phyloP scores from a whole-genome alignment of 352 stramenopile genomes.

The Globisporangium paroecandrum region DNA sequence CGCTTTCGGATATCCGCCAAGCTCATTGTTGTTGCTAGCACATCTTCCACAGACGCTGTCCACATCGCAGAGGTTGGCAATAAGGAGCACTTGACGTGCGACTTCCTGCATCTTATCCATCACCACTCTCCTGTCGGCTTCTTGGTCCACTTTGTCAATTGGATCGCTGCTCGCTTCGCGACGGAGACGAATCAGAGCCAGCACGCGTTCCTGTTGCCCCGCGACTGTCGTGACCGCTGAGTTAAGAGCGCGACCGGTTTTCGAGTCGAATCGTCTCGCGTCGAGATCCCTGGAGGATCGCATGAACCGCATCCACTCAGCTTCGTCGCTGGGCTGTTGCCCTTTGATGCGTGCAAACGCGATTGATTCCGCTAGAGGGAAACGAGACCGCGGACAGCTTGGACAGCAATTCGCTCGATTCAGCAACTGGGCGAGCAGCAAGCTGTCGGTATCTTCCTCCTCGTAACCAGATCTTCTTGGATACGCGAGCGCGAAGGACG shows the following conservation, averaged over 20 bases:
- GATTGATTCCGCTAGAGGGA: neutral
- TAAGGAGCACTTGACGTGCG: neutral
- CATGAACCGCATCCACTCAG: slow-evolving; percentile 5
- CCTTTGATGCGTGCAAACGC: neutral
- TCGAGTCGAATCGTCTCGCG: slow-evolving; percentile 1
- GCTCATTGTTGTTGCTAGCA: neutral
- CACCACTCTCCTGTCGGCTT: no score
- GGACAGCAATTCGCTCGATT: neutral
- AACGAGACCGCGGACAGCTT: neutral
- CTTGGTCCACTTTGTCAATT: neutral
- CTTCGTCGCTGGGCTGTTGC: neutral
- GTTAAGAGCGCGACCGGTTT: slow-evolving; percentile 9
- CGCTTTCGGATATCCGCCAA: neutral
- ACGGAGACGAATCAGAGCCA: neutral
- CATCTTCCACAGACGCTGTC: neutral
- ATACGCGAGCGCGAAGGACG: slow-evolving; percentile 1
- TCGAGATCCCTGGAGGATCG: slow-evolving; percentile 4
- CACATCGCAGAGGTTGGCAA: neutral
- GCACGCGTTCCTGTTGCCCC: slow-evolving; percentile 7
- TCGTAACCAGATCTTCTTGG: neutral
- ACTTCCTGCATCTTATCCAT: slow-evolving; percentile 3
- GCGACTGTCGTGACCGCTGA: neutral
- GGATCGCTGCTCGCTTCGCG: neutral
- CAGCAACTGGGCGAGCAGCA: neutral
- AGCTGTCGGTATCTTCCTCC: neutral